A percentile compares a stretch with the other conserved stretches of the same genome.
phyloP scores from a whole-genome alignment of 495 filamentous ascomycete species.

The Penicillium arizonense region DNA sequence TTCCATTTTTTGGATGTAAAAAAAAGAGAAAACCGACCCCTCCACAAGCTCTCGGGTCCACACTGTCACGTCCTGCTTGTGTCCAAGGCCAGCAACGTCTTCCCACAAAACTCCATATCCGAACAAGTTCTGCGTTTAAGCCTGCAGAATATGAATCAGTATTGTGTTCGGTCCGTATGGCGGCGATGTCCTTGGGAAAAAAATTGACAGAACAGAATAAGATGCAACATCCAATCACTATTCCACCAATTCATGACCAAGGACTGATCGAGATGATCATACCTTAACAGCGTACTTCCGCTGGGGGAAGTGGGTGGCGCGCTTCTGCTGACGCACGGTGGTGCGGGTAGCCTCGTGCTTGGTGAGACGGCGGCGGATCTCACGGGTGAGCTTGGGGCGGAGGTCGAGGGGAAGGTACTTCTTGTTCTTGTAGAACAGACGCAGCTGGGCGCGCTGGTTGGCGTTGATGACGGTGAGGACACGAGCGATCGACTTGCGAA shows the following conservation, averaged over 20 bases:
- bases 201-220: background rate
- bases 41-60: conserved; percentile 36
- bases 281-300: conserved; percentile 99
- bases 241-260: background rate
- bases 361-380: conserved; percentile 87
- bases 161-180: background rate
- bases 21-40: conserved; percentile 42
- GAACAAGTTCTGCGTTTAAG: conserved; percentile 42
- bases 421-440: conserved; percentile 99
- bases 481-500: conserved; percentile 98
- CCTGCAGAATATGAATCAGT: conserved; percentile 22
- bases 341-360: conserved; percentile 78
- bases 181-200: background rate
- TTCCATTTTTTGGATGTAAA: conserved; percentile 38
- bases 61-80: conserved; percentile 31
- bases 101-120: conserved; percentile 45
- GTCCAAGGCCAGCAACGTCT: conserved; percentile 32
- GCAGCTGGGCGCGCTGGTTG: conserved; percentile 96
- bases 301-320: conserved; percentile 91
- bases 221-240: background rate
- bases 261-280: conserved; percentile 26
- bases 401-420: conserved; percentile 98
- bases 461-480: conserved; percentile 99
- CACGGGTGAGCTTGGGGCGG: conserved; percentile 94
- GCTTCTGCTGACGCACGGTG: conserved; percentile 93